These are phyloP conservation scores for Fusarium sp. DNA, from an alignment of 2,329 filamentous ascomycete species.

Conservation along the genomic window DNA sequence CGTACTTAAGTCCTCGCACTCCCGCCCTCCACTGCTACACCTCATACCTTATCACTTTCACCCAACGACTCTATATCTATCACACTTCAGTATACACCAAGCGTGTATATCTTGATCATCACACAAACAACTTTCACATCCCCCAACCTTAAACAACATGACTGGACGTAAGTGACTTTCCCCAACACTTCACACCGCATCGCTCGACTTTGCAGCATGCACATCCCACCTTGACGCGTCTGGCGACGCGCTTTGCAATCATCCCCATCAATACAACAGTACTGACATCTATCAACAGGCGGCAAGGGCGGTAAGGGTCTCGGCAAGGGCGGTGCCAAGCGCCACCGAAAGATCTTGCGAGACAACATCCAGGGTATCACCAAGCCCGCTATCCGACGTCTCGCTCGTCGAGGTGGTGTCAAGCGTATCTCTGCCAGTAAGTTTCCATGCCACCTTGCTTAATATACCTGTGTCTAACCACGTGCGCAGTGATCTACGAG, in stretches of 20 bases:
- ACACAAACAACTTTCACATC: constrained; percentile 26
- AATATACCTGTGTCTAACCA: constrained; percentile 72
- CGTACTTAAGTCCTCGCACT: constrained; percentile 54
- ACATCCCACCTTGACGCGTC: background rate
- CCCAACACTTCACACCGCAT: constrained; percentile 2
- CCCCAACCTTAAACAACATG: constrained; percentile 64
- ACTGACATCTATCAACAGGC: constrained; percentile 71
- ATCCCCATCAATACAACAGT: constrained; percentile 64
- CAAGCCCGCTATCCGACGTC: constrained; percentile 98
- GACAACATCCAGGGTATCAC: constrained; percentile 99
- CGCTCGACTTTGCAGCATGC: background rate
- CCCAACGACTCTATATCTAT: constrained; percentile 25
- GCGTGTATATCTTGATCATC: constrained; percentile 29
- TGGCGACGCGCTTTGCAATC: constrained; percentile 58
- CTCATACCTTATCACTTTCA: constrained; percentile 30
- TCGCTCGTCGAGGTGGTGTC: constrained; percentile 98
- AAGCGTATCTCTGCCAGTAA: constrained; percentile 99
- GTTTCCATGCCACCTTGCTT: constrained; percentile 43
- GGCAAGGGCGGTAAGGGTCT: constrained; percentile 98
- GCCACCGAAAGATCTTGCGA: constrained; percentile 98
- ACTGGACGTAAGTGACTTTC: constrained; percentile 74
- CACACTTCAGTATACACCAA: constrained; percentile 22
- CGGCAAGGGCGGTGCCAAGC: constrained; percentile 98
- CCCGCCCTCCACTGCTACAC: constrained; percentile 42
- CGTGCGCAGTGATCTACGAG: constrained; percentile 75